These are phyloP conservation scores for Hyaloperonospora arabidopsidis DNA, from an alignment of 352 stramenopile genomes.

Conservation along the genomic window DNA sequence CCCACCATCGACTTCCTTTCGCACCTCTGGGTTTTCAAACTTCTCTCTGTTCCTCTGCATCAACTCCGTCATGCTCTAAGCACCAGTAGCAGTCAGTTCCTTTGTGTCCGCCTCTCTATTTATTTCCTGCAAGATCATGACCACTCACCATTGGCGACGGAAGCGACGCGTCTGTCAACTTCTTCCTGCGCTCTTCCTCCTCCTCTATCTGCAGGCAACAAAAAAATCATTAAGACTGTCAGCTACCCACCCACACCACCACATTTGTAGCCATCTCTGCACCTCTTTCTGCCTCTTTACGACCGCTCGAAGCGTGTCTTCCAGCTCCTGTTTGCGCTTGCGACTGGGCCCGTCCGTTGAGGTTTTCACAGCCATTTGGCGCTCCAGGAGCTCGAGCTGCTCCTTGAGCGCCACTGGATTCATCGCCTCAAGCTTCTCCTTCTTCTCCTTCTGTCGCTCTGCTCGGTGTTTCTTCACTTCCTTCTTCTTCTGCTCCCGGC, in stretches of 20 bases:
- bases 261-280: too few relatives aligned
- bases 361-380: conserved; percentile 43
- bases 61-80: conserved; percentile 48
- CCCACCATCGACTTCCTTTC: neutral
- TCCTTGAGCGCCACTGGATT: conserved; percentile 44
- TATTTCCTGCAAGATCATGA: conserved; percentile 8
- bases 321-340: conserved; percentile 74
- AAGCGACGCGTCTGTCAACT: conserved; percentile 25
- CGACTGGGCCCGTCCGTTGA: conserved; percentile 55
- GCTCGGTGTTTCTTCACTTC: conserved; percentile 68
- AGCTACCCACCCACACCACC: neutral
- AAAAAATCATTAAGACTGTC: neutral
- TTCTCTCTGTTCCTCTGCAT: conserved; percentile 45
- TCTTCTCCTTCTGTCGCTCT: conserved; percentile 55
- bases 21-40: conserved; percentile 67
- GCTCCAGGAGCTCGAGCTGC: conserved; percentile 58
- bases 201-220: conserved; percentile 31
- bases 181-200: conserved; percentile 31
- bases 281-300: conserved; percentile 71
- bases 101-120: neutral
- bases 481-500: conserved; percentile 80
- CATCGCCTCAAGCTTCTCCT: conserved; percentile 51
- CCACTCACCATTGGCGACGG: conserved; percentile 19
- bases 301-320: conserved; percentile 55
- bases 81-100: conserved; percentile 5